Conservation (phyloP, 331 rosid species). For the Pyracantha coccinea region DNA sequence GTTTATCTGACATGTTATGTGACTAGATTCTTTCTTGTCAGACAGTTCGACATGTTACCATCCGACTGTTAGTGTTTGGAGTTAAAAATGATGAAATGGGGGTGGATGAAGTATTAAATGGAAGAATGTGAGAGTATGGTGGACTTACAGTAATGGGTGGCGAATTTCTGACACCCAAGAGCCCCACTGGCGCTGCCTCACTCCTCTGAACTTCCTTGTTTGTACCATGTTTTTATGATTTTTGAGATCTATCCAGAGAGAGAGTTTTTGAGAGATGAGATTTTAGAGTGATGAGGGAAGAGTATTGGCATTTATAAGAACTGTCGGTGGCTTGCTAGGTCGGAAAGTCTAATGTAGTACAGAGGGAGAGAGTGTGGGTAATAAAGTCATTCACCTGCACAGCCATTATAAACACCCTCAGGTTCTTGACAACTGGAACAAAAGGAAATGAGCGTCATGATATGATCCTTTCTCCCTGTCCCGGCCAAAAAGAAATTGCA, state of each 20-base stretch:
- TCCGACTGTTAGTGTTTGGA: too few species aligned
- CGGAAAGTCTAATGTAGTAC: constrained; percentile 23
- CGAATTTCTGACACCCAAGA: constrained; percentile 99
- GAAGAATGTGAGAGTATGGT: neutral
- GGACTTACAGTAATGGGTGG: constrained; percentile 79
- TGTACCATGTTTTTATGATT: constrained; percentile 47
- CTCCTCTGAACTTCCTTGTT: constrained; percentile 94
- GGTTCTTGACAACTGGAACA: constrained; percentile 50
- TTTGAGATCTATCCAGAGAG: neutral
- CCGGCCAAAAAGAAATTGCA: constrained; percentile 5
- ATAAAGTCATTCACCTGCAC: constrained; percentile 68
- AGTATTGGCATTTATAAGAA: constrained; percentile 17
- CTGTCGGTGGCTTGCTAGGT: constrained; percentile 51
- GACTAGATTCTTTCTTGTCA: neutral
- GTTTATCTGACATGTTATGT: neutral
- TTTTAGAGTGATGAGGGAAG: neutral
- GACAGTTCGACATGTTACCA: neutral
- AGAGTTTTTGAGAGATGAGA: constrained; percentile 1
- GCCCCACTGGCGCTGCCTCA: constrained; percentile 99
- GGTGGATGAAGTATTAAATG: neutral
- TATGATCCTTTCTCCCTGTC: neutral
- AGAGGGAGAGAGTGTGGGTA: neutral
- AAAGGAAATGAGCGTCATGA: constrained; percentile 24
- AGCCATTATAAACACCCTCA: constrained; percentile 23
- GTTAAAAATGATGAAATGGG: neutral